Base-by-base conservation (phyloP, 2,329 filamentous ascomycete species). In the Colletotrichum somersetense region DNA sequence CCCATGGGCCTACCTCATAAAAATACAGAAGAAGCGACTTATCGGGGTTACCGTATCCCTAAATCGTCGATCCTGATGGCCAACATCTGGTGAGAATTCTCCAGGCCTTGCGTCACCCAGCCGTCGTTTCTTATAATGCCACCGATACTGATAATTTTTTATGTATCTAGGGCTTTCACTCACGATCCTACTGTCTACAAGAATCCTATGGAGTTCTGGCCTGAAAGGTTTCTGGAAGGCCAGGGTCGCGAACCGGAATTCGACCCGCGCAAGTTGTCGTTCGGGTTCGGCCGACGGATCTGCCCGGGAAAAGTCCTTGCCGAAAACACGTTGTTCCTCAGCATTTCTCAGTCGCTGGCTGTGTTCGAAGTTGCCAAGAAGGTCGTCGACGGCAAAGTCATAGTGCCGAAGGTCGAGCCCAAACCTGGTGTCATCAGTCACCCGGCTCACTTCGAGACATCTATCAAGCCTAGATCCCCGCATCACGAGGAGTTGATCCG, bases 161-260 rank as follows among this genome's bases (percentile, higher is more conserved):
- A 5, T 12, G 1, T 23, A 0, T 38, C 2, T 6, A 70, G 67
- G 67, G 46, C 26, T 38, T 66, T 66, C 18, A 55, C 62, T 0
- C 92, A 93, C 79, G 92, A 94, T 75, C 88, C 89, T 1, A 88
- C 91, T 44, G 89, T 89, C 2, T 93, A 94, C 78, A 84, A 87
- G 0, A 64, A 81, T 7, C 81, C 81, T 0, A 38, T 30, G 35
- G 62, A 16, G 20, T 70, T 16, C 62, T 26, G 10, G 30, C 62
- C 67, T 1, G 67, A 70, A 35, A 2, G 62, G 5, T 48, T 42
- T 0, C 10, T 66, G 18, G 23, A 50, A 3, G 3, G 26, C 23
- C 12, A 66, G 26, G 55, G 10, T 33, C n/a, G 44, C 26, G 30
- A 48, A 3, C 62, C 67, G 6, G 67, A 70, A 1, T 10, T 18